phyloP scores from a whole-genome alignment of 2,329 filamentous ascomycete genomes.

The Hortaea werneckii region DNA sequence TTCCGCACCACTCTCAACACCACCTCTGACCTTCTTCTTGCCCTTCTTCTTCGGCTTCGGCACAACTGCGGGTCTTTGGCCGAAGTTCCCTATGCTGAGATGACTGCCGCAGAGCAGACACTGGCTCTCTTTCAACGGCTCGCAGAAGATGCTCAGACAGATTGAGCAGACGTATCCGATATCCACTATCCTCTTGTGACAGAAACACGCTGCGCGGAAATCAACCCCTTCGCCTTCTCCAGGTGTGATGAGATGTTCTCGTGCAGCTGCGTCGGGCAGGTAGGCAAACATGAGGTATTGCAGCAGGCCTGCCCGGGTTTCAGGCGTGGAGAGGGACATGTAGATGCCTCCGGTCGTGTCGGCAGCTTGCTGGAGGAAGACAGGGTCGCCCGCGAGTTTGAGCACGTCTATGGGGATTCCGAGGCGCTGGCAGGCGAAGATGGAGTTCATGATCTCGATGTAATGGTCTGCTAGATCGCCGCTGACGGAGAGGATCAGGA shows the following conservation, averaged over 20 bases:
- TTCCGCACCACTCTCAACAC: constrained; percentile 35
- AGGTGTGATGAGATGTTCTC: constrained; percentile 57
- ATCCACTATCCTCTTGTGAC: constrained; percentile 82
- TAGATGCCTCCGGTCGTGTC: constrained; percentile 64
- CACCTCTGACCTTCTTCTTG: constrained; percentile 50
- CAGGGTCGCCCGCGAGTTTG: constrained; percentile 72
- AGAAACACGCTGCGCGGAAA: constrained; percentile 97
- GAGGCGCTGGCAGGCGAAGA: constrained; percentile 85
- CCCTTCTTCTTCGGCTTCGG: constrained; percentile 60
- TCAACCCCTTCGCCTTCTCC: constrained; percentile 73
- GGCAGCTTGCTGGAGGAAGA: constrained; percentile 86
- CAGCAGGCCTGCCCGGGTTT: constrained; percentile 51
- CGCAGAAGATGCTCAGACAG: constrained; percentile 88
- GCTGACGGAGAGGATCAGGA: constrained; percentile 82
- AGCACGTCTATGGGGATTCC: constrained; percentile 87
- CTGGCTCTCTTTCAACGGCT: constrained; percentile 50
- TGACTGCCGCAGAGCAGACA: constrained; percentile 78
- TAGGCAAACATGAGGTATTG: constrained; percentile 95
- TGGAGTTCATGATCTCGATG: constrained; percentile 96
- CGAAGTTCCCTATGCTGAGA: constrained; percentile 66
- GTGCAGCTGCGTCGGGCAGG: constrained; percentile 57
- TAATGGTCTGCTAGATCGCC: constrained; percentile 82
- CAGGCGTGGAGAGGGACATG: constrained; percentile 39
- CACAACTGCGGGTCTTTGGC: constrained; percentile 65
- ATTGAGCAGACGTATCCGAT: constrained; percentile 93